These are phyloP conservation scores for Jackrogersella minutella DNA, from an alignment of 495 filamentous ascomycete genomes.

Conservation along the genomic window DNA sequence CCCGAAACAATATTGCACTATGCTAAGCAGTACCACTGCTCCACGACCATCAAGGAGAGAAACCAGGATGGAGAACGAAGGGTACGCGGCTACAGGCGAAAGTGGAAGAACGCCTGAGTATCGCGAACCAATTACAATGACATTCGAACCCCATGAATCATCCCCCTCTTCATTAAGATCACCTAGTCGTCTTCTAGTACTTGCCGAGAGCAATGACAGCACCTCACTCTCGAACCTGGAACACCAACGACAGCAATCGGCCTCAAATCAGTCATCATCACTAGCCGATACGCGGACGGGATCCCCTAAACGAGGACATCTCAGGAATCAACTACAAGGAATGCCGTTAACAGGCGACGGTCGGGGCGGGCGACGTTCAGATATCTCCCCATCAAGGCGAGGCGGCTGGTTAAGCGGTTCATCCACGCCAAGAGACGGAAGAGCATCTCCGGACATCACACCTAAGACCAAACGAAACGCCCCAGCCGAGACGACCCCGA, in stretches of 20 bases:
- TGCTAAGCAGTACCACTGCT: constrained; percentile 50
- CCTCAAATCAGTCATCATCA: constrained; percentile 48
- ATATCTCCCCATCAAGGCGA: constrained; percentile 40
- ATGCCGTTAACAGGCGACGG: constrained; percentile 57
- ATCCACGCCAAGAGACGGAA: constrained; percentile 30
- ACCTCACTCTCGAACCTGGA: constrained; percentile 34
- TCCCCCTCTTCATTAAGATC: constrained; percentile 14
- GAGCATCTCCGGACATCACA: constrained; percentile 38
- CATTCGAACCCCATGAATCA: constrained; percentile 29
- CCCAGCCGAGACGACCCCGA: constrained; percentile 42
- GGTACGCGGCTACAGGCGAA: constrained; percentile 7
- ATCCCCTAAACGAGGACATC: constrained; percentile 44
- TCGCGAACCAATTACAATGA: constrained; percentile 23
- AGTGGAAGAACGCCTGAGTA: constrained; percentile 19
- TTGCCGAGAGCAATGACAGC: constrained; percentile 40
- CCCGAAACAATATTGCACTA: constrained; percentile 55
- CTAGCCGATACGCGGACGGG: constrained; percentile 44
- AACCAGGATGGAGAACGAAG: constrained; percentile 22
- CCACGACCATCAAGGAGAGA: constrained; percentile 17
- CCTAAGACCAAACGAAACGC: constrained; percentile 42
- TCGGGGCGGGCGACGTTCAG: constrained; percentile 36
- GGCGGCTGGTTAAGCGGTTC: constrained; percentile 48
- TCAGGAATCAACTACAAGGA: constrained; percentile 44
- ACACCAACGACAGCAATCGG: constrained; percentile 56
- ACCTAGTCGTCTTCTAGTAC: constrained; percentile 9